Evolutionary conservation across 2,329 filamentous ascomycete species (phyloP).

Genomic region (Rutstroemia sp.): DNA sequence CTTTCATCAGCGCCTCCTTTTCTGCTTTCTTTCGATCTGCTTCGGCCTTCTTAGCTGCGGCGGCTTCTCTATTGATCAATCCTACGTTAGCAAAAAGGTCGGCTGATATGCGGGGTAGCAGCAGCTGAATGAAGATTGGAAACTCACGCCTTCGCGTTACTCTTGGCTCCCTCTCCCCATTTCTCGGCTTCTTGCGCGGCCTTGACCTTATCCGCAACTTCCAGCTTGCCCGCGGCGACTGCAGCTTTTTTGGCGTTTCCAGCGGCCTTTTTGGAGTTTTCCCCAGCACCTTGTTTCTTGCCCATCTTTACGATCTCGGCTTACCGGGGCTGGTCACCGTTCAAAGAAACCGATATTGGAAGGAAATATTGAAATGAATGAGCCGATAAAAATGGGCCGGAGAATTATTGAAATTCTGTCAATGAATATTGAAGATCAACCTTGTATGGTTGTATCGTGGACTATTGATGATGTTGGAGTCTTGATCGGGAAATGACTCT

Average conservation of each 20-base stretch:
- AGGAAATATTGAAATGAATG: neutral
- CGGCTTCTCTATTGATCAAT: slow-evolving; percentile 58
- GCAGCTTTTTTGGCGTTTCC: slow-evolving; percentile 93
- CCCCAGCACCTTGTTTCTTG: slow-evolving; percentile 61
- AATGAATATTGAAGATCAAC: neutral
- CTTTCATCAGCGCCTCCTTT: slow-evolving; percentile 71
- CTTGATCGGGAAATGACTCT: neutral
- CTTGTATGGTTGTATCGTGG: neutral
- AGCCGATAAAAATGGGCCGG: neutral
- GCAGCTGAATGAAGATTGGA: neutral
- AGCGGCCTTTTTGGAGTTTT: slow-evolving; percentile 81
- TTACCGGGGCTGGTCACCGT: slow-evolving; percentile 1
- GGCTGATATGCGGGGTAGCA: slow-evolving; percentile 6
- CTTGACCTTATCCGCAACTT: slow-evolving; percentile 58
- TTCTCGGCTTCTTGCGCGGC: slow-evolving; percentile 63
- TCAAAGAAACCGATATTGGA: neutral
- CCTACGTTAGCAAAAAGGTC: slow-evolving; percentile 11
- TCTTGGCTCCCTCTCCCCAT: slow-evolving; percentile 84
- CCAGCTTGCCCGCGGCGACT: slow-evolving; percentile 71
- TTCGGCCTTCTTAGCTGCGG: slow-evolving; percentile 77
- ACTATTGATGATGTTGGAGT: slow-evolving; percentile 2
- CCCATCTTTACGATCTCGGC: slow-evolving; percentile 47
- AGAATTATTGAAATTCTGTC: neutral
- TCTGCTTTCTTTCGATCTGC: slow-evolving; percentile 86
- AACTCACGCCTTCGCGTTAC: slow-evolving; percentile 75